Base-by-base conservation (phyloP, 2,329 filamentous ascomycete species). In the Colletotrichum musicola region DNA sequence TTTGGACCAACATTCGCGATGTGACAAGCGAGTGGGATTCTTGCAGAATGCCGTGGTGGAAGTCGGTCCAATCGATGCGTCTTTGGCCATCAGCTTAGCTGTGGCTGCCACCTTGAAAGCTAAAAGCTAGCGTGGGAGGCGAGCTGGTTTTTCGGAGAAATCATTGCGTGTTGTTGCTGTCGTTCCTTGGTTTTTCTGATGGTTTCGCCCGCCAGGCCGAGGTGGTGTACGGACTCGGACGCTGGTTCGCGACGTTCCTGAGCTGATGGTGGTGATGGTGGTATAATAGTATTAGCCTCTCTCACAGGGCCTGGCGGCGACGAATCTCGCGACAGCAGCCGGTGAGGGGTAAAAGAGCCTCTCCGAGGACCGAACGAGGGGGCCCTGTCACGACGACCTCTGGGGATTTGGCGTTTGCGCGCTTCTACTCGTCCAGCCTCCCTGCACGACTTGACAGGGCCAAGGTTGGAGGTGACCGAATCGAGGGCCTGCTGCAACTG, bases 371-470 rank as follows among this genome's bases (percentile, higher is more conserved):
- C 30, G 13, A 46, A 25, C 57, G 44, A 25, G 30, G 57, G 30
- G 38, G 13, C 61, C 62, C 35, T 64, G 62, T 59, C 62, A 6
- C 38, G 35, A 16, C 44, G 6, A 38, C n/a, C 55, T 64, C 47
- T 30, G 42, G 62, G 47, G 22, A 64, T 50, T 55, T 64, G 61
- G 54, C 54, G 30, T 38, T n/a, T 64, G 65, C 65, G 65, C 47
- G 62, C 65, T 53, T 65, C 62, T 65, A 69, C 67, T 69, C 67
- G 67, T 42, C 67, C 67, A 69, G 27, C 67, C 67, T 63, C 67
- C 67, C 63, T 68, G 53, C 67, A 54, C 65, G 27, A 62, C 49
- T 51, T n/a, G 54, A 64, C 53, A 46, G 40, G 60, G 53, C 66
- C 64, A 58, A 42, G 47, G 49, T 30, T 44, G 40, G 27, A 40